Percentiles rank a stretch among this genome's conserved stretches.
These are phyloP conservation scores for Mucor circinelloides DNA, from an alignment of 371 early-diverging fungal genomes.

Conservation along the genomic window DNA sequence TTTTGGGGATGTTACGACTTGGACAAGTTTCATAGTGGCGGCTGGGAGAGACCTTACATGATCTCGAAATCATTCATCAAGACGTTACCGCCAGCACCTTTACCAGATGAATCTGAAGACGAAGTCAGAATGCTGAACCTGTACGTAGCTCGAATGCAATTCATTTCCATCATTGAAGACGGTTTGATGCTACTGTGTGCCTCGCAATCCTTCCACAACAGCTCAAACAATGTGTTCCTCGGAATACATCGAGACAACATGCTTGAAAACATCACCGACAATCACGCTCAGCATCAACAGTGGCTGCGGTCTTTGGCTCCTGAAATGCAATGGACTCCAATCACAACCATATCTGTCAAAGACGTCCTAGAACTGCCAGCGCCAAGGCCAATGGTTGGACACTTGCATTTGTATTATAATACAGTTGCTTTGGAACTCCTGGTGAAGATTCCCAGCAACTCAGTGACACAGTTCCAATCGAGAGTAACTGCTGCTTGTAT, in stretches of 20 bases:
- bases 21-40: slow-evolving; percentile 38
- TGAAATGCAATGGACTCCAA: slow-evolving; percentile 36
- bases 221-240: not conserved
- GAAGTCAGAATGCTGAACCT: slow-evolving; percentile 4
- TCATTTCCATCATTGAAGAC: slow-evolving; percentile 10
- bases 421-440: slow-evolving; percentile 19
- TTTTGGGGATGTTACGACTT: slow-evolving; percentile 39
- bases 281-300: not conserved
- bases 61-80: slow-evolving; percentile 15
- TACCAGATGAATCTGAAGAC: slow-evolving; percentile 17
- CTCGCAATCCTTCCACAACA: not conserved
- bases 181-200: slow-evolving; percentile 3
- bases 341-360: slow-evolving; percentile 13
- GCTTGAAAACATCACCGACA: not conserved
- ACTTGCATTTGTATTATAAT: slow-evolving; percentile 33
- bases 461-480: slow-evolving; percentile 26
- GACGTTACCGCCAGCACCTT: slow-evolving; percentile 2
- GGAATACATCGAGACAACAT: not conserved
- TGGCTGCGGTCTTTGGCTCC: slow-evolving; percentile 20
- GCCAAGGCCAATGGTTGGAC: slow-evolving; percentile 23
- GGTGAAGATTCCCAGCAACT: slow-evolving; percentile 17
- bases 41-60: slow-evolving; percentile 44
- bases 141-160: not conserved
- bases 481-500: slow-evolving; percentile 33
- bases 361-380: slow-evolving; percentile 29